Base-by-base conservation (phyloP, 495 filamentous ascomycete species). In the Penicillium ucsense region DNA sequence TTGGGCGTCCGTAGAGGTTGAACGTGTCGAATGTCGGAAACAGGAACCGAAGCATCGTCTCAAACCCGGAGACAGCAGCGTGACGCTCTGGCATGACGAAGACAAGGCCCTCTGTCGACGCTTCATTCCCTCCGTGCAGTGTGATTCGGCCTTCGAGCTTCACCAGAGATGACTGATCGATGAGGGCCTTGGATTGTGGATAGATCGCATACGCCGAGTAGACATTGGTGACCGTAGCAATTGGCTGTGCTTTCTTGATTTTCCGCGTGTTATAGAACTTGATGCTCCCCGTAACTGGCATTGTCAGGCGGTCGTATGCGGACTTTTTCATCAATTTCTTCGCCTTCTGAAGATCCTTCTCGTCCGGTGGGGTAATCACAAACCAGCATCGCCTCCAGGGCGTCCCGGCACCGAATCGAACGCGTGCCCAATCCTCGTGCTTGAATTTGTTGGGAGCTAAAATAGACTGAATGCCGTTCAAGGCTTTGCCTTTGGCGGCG, bases 351-450 rank as follows among this genome's bases (percentile, higher is more conserved):
- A 82, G 78, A 45, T 92, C 85, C 66, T 97, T 99, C 64, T 95
- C 89, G 54, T 89, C 85, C 3, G 94, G 92, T 20, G 91, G 92
- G 7, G 79, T 78, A 47, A 96, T 84, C 50, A 97, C 91, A 64
- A 89, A 95, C 87, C 88, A 99, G 62, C 89, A 97, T 9, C 91
- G 83, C 56, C 85, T 80, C 92, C 92, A 99, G 3, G 92, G 91
- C 7, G 91, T 95, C 11, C 92, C 92, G 9, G 94, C 91, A 11
- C 92, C 92, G 56, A 99, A 99, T 52, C 92, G 75, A 11, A 99
- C 94, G 42, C 92, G 80, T 3, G 86, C 88, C 94, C 94, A 99
- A 67, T 96, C 89, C 65, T 94, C 88, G 41, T 86, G 73, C 44
- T 81, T 85, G 44, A 86, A 77, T 41, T 76, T 79, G 27, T 81